Base-by-base conservation (phyloP, 1,284 basidiomycete genomes). In the Veloporphyrellus conicus region DNA sequence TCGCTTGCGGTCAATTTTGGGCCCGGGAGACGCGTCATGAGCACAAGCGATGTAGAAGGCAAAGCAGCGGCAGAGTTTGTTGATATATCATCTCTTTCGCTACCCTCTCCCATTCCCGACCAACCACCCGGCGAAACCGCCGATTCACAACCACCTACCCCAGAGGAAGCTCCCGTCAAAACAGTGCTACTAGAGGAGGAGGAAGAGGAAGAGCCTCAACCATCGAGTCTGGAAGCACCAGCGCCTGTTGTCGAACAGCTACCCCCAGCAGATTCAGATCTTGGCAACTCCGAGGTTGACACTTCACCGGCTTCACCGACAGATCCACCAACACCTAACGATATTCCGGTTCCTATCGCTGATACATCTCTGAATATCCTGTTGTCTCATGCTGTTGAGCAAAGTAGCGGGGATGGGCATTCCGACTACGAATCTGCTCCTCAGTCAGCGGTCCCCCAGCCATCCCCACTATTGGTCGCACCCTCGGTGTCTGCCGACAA, bases 1-100 rank as follows among this genome's bases (percentile, higher is more conserved):
- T 67, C 66, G 43, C 37, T 68, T 15, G 57, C 64, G 15, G 36
- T 57, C 39, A 46, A 53, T 10, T 58, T 65, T 47, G 53, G 51
- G 12, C 41, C 54, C 20, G 54, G 37, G 19, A 53, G 50, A 47
- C 59, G 54, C 20, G 56, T 46, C 27, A 32, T 52, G 49, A 59
- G 50, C 34, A 10, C 45, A n/a, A 50, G 45, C 14, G 48, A 51
- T 29, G 44, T 34, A 11, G 61, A 49, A 15, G 33, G 28, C 34
- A 27, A 8, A 11, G 23, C 12, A 11, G n/a, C 32, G 5, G 32
- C 14, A 6, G 38, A 44, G 32, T 10, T 18, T 1, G 37, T 34
- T 19, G 48, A 57, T 29, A 35, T 35, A 23, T 34, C 29, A 1
- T 19, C 47, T 12, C 39, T 34, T 29, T 45, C 36, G 4, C 8